These are phyloP conservation scores for Phytopythium aichiense DNA, from an alignment of 352 stramenopile species.

Conservation along the genomic window DNA sequence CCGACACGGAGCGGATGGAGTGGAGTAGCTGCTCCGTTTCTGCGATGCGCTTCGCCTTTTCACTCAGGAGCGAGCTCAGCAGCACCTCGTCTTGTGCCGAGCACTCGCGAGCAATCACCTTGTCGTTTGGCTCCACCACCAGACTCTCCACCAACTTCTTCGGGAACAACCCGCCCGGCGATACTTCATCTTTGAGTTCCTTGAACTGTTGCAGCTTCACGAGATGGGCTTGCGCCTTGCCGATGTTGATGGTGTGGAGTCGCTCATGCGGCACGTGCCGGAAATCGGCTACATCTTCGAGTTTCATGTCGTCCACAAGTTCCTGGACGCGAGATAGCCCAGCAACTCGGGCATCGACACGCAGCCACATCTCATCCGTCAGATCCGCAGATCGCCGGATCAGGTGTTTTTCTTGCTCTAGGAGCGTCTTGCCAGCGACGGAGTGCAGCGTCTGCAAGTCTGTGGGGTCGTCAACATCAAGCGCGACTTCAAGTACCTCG, in stretches of 20 bases:
- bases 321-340: constrained; percentile 29
- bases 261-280: constrained; percentile 33
- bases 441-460: constrained; percentile 31
- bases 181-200: constrained; percentile 13
- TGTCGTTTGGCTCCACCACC: constrained; percentile 9
- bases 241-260: constrained; percentile 15
- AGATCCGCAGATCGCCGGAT: constrained; percentile 22
- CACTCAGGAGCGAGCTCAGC: constrained; percentile 43
- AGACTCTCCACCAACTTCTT: constrained; percentile 9
- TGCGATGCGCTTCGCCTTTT: constrained; percentile 53
- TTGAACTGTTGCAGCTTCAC: constrained; percentile 20
- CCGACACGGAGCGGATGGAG: constrained; percentile 38
- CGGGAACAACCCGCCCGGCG: constrained; percentile 11
- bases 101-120: constrained; percentile 16
- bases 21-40: constrained; percentile 44
- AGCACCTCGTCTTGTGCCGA: constrained; percentile 37
- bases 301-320: constrained; percentile 33
- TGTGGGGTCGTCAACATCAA: constrained; percentile 32
- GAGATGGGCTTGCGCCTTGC: constrained; percentile 1
- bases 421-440: constrained; percentile 32
- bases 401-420: constrained; percentile 57
- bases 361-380: constrained; percentile 37
- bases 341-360: constrained; percentile 29
- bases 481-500: constrained; percentile 37
- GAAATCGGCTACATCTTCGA: constrained; percentile 35